These are phyloP conservation scores for Durio zibethinus DNA, from an alignment of 345 rosid species.

Conservation along the genomic window DNA sequence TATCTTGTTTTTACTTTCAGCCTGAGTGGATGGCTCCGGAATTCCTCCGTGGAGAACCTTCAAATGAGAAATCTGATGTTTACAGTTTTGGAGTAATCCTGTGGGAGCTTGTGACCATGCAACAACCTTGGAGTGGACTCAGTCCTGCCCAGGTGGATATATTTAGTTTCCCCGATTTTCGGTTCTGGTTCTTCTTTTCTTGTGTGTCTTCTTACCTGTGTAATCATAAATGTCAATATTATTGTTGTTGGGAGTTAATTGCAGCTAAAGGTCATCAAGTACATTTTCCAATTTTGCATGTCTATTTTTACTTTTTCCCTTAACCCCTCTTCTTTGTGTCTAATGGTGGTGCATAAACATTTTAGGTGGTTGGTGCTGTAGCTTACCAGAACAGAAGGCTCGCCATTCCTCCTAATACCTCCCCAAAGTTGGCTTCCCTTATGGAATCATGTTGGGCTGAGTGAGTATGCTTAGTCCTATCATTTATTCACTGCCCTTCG, in stretches of 20 bases:
- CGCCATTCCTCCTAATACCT: slow-evolving; percentile 62
- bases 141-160: slow-evolving; percentile 80
- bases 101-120: slow-evolving; percentile 89
- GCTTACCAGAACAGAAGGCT: slow-evolving; percentile 97
- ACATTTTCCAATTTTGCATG: not conserved
- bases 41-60: slow-evolving; percentile 95
- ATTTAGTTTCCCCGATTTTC: not conserved
- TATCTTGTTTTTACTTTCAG: slow-evolving; percentile 54
- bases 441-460: slow-evolving; percentile 98
- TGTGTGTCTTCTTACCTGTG: not conserved
- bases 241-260: not conserved
- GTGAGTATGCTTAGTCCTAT: slow-evolving; percentile 34
- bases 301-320: not conserved
- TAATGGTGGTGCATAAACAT: not conserved
- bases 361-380: slow-evolving; percentile 94
- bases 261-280: not conserved
- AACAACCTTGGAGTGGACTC: slow-evolving; percentile 95
- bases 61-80: slow-evolving; percentile 94
- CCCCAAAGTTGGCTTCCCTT: slow-evolving; percentile 72
- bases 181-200: not conserved
- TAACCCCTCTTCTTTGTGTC: not conserved
- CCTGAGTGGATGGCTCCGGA: slow-evolving; percentile 99
- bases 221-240: not conserved
- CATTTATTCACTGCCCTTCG: not conserved
- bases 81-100: slow-evolving; percentile 88